Evolutionary conservation across 2,329 filamentous ascomycete genomes (phyloP), one percentile per base, ranked within the genome.

Genomic region (Botryotinia narcissicola): DNA sequence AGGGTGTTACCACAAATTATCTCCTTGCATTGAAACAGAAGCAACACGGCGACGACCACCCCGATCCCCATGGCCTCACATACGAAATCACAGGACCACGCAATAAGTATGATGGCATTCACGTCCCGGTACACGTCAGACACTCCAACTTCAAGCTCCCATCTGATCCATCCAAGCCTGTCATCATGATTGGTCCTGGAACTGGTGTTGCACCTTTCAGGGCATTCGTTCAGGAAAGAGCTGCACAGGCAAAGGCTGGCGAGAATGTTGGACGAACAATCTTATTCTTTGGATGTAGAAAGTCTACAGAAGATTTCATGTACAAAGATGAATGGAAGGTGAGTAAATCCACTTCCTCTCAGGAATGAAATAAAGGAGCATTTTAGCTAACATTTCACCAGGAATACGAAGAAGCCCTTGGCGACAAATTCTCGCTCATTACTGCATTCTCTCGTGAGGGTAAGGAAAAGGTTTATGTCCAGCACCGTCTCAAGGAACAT

Each of bases 141-240:
- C 95, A 98, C 85, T 98, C 96, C 77, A 99, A 98, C 86, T 99
- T 99, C 89, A 98, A 98, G 86, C 89, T 99, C 44, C 96, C 96
- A 14, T 98, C 96, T 25, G 95, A 99, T 80, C 94, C 96, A 6
- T 90, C 92, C 67, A 97, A 97, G 84, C 96, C 96, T 44, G 86
- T 99, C 79, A 97, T 99, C 82, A 95, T 98, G 91, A 90, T 98
- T 78, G 96, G 96, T 37, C 96, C 96, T 20, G 96, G 96, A 81
- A 98, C 96, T 71, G 96, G 96, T 86, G 94, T 98, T 72, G 96
- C 96, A 40, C 96, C 96, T 29, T 98, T 99, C 90, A 91, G 96
- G 78, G 96, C 88, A 10, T 99, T 99, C 82, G 88, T 99, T 16
- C 96, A 98, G 81, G 96, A 99, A 84, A 90, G 96, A 78, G 94